These are phyloP conservation scores for Mycena alexandri DNA, from an alignment of 768 basidiomycete genomes.

Conservation along the genomic window DNA sequence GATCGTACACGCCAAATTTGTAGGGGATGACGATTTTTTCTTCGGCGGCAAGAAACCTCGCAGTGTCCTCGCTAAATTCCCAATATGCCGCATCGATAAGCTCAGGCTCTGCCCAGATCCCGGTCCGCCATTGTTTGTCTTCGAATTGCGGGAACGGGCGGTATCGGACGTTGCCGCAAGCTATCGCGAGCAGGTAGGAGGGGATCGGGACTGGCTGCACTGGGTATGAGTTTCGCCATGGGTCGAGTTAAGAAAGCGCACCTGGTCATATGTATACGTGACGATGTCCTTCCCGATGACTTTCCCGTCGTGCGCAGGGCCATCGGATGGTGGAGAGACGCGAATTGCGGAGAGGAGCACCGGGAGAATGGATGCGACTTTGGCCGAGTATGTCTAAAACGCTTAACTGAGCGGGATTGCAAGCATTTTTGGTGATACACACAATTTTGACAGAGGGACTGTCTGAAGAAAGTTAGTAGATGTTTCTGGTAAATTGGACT, in stretches of 20 bases:
- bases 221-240: background rate
- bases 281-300: conserved; percentile 80
- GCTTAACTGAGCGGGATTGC: background rate
- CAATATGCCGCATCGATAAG: conserved; percentile 81
- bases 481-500: background rate
- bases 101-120: conserved; percentile 94
- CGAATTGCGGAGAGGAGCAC: conserved; percentile 89
- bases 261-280: conserved; percentile 84
- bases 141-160: conserved; percentile 68
- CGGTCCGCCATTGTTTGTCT: conserved; percentile 82
- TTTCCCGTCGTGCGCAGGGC: conserved; percentile 80
- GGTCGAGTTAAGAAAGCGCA: conserved; percentile 44
- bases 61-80: conserved; percentile 92
- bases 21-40: conserved; percentile 84
- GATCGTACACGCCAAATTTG: conserved; percentile 88
- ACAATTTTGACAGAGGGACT: conserved; percentile 90
- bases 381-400: conserved; percentile 82
- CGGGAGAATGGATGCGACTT: conserved; percentile 81
- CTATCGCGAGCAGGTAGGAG: conserved; percentile 92
- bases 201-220: conserved; percentile 86
- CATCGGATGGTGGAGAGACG: conserved; percentile 78
- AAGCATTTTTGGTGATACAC: conserved; percentile 10
- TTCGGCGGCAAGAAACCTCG: conserved; percentile 80
- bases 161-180: conserved; percentile 86
- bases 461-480: conserved; percentile 58